Evolutionary conservation across 2,329 filamentous ascomycete genomes (phyloP).

Genomic region (Ilyonectria sp.): DNA sequence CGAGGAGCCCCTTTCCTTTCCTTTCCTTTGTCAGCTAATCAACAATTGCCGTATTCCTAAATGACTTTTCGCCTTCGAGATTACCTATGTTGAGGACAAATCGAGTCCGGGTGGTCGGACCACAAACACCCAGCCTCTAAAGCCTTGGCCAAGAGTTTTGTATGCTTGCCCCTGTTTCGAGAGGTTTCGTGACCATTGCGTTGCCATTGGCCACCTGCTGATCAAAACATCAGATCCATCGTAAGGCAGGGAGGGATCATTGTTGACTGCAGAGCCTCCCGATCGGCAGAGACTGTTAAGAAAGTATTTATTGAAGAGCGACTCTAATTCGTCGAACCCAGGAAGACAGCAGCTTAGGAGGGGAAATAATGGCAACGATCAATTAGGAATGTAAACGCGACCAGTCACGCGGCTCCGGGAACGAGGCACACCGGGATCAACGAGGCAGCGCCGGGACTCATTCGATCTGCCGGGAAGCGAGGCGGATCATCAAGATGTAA

Average conservation of each 20-base stretch:
- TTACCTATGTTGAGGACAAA: background rate
- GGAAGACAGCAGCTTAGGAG: background rate
- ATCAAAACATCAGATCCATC: background rate
- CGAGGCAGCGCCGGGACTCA: constrained; percentile 4
- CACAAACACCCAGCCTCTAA: background rate
- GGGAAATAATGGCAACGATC: background rate
- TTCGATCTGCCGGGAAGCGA: constrained; percentile 29
- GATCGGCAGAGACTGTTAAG: background rate
- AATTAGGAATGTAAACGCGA: background rate
- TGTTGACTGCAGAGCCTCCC: background rate
- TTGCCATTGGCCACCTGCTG: background rate
- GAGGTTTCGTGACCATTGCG: constrained; percentile 26
- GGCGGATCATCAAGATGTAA: constrained; percentile 30
- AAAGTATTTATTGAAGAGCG: background rate
- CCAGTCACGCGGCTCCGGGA: background rate
- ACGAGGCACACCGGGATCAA: constrained; percentile 1
- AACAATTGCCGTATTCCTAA: background rate
- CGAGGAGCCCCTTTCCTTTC: constrained; percentile 10
- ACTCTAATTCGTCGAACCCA: background rate
- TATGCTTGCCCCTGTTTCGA: constrained; percentile 37
- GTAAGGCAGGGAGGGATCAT: background rate
- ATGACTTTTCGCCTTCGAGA: background rate
- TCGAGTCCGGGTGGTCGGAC: background rate
- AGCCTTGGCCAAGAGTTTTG: constrained; percentile 29
- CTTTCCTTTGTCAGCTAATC: background rate